Conservation (phyloP, 2,329 filamentous ascomycete species). For the Simplicillium aogashimaense region DNA sequence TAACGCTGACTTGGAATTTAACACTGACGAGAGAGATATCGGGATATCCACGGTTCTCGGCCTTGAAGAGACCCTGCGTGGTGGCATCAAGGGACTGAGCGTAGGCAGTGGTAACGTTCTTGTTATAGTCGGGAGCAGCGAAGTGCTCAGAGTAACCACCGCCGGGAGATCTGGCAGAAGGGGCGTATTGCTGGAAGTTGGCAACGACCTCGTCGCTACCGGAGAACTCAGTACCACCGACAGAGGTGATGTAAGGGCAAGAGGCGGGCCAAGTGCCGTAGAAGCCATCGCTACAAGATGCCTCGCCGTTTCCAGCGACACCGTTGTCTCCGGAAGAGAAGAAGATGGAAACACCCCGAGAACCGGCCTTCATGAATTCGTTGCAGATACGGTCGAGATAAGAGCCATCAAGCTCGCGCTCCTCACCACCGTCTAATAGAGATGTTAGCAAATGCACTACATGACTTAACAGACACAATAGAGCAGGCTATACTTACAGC, state of each 20-base stretch:
- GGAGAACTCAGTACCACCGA: constrained; percentile 33
- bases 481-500: too few relatives aligned
- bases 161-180: background rate
- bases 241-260: constrained; percentile 38
- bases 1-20: background rate
- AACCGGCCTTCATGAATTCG: constrained; percentile 46
- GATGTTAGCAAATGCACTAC: too few relatives aligned
- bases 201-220: background rate
- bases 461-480: too few relatives aligned
- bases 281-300: constrained; percentile 10
- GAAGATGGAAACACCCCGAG: constrained; percentile 39
- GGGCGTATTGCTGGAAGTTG: background rate
- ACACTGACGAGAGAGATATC: background rate
- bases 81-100: background rate
- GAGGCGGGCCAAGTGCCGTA: constrained; percentile 26
- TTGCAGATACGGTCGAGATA: constrained; percentile 34
- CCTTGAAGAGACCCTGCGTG: background rate
- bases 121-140: background rate
- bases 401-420: constrained; percentile 24
- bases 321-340: constrained; percentile 24
- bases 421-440: constrained; percentile 40
- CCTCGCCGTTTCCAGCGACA: constrained; percentile 13
- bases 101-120: background rate
- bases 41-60: background rate
- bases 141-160: background rate